These are phyloP conservation scores for Psilocybe cubensis DNA, from an alignment of 768 basidiomycete species.

Conservation along the genomic window DNA sequence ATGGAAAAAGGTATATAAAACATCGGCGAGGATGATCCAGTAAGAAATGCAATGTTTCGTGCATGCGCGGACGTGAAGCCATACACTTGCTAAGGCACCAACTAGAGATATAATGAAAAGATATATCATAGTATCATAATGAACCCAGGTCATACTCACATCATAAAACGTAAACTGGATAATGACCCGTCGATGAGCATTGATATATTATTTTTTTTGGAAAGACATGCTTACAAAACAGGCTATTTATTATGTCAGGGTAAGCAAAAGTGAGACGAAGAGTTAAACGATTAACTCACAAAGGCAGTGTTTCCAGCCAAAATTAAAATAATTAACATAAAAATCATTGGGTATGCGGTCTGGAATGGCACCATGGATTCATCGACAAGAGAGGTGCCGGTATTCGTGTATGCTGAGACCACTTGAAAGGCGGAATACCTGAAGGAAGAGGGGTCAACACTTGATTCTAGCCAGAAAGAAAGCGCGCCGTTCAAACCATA, in stretches of 20 bases:
- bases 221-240: slow-evolving; percentile 66
- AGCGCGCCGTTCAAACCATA: slow-evolving; percentile 64
- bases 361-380: slow-evolving; percentile 93
- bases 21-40: slow-evolving; percentile 94
- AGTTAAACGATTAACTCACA: slow-evolving; percentile 53
- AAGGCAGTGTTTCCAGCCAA: slow-evolving; percentile 94
- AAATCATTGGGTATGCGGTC: slow-evolving; percentile 78
- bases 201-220: neutral
- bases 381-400: slow-evolving; percentile 87
- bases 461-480: neutral
- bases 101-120: slow-evolving; percentile 41
- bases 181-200: neutral
- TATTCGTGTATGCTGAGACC: slow-evolving; percentile 87
- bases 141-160: slow-evolving; percentile 51
- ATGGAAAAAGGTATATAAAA: slow-evolving; percentile 89
- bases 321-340: slow-evolving; percentile 73
- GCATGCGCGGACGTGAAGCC: slow-evolving; percentile 56
- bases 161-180: slow-evolving; percentile 74
- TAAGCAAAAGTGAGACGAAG: neutral
- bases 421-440: slow-evolving; percentile 90
- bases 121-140: neutral
- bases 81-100: slow-evolving; percentile 74
- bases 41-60: slow-evolving; percentile 88
- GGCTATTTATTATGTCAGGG: slow-evolving; percentile 52
- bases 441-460: neutral